Evolutionary conservation across 345 rosid species (phyloP).

Genomic region (Aquilaria yunnanensis): DNA sequence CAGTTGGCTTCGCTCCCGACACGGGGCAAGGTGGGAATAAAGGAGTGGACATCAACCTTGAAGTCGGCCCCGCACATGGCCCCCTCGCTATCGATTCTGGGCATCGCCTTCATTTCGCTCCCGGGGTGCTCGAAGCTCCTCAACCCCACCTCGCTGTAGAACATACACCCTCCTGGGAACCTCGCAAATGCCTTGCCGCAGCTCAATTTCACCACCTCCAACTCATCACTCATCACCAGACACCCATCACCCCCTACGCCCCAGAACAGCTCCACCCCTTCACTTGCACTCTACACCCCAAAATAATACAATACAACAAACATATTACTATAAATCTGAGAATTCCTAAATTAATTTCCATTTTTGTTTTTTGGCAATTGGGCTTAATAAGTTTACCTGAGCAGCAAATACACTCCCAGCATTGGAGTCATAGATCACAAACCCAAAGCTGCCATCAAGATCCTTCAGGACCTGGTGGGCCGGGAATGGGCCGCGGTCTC

Average conservation of each 20-base stretch:
- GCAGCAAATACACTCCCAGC: slow-evolving; percentile 50
- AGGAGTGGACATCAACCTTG: slow-evolving; percentile 52
- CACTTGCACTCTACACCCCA: slow-evolving; percentile 41
- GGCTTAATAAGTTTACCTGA: slow-evolving; percentile 19
- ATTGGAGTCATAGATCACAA: slow-evolving; percentile 51
- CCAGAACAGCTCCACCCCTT: slow-evolving; percentile 46
- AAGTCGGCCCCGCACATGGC: slow-evolving; percentile 68
- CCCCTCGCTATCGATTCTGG: slow-evolving; percentile 68
- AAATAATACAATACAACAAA: background rate
- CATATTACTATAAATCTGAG: background rate
- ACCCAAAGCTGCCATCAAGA: slow-evolving; percentile 56
- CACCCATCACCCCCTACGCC: slow-evolving; percentile 64
- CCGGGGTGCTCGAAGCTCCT: slow-evolving; percentile 63
- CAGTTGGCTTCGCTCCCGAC: slow-evolving; percentile 74
- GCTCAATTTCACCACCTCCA: slow-evolving; percentile 48
- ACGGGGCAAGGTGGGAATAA: slow-evolving; percentile 41
- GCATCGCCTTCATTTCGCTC: slow-evolving; percentile 53
- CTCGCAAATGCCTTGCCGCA: slow-evolving; percentile 70
- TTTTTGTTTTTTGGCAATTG: background rate
- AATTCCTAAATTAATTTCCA: background rate
- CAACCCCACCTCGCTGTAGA: slow-evolving; percentile 51
- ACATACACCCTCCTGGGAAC: slow-evolving; percentile 72
- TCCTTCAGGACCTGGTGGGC: slow-evolving; percentile 66
- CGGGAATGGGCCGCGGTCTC: slow-evolving; percentile 78
- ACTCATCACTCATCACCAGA: slow-evolving; percentile 41